phyloP scores from a whole-genome alignment of 495 filamentous ascomycete species.

The Lasiosphaeriaceae sp. region DNA sequence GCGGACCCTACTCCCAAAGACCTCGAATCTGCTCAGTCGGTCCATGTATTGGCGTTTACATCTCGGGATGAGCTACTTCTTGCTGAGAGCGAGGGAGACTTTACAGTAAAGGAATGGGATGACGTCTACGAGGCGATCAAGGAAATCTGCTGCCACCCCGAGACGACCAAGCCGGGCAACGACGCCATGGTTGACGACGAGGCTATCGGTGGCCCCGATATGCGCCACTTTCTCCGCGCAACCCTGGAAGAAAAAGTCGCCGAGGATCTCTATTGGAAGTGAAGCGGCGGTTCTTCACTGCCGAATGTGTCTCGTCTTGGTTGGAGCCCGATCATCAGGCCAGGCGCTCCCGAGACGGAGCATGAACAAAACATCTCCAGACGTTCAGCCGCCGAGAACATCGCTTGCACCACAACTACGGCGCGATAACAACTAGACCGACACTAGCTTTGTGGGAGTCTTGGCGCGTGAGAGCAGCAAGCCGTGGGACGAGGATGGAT shows the following conservation, averaged over 20 bases:
- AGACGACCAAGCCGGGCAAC: slow-evolving; percentile 37
- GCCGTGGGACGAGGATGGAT: slow-evolving; percentile 4
- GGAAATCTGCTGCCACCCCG: slow-evolving; percentile 54
- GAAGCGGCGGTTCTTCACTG: slow-evolving; percentile 13
- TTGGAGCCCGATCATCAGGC: not conserved
- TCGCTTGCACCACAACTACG: not conserved
- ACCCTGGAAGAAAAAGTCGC: slow-evolving; percentile 57
- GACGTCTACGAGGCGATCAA: slow-evolving; percentile 60
- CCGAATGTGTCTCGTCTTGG: not conserved
- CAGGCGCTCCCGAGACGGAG: not conserved
- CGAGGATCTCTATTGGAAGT: slow-evolving; percentile 59
- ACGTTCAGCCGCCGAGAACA: not conserved
- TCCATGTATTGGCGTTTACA: slow-evolving; percentile 76
- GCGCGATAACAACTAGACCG: not conserved
- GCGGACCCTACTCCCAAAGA: slow-evolving; percentile 53
- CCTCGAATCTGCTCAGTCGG: slow-evolving; percentile 56
- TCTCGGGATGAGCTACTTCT: slow-evolving; percentile 70
- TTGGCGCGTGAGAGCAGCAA: not conserved
- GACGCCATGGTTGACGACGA: slow-evolving; percentile 46
- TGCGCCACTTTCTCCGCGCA: slow-evolving; percentile 61
- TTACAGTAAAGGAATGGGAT: slow-evolving; percentile 75
- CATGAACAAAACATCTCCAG: not conserved
- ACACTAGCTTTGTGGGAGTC: not conserved
- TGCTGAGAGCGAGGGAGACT: slow-evolving; percentile 76
- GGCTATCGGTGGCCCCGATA: slow-evolving; percentile 28